Evolutionary conservation across 305 asterid species (phyloP).

Genomic region (Coffea humblotiana): DNA sequence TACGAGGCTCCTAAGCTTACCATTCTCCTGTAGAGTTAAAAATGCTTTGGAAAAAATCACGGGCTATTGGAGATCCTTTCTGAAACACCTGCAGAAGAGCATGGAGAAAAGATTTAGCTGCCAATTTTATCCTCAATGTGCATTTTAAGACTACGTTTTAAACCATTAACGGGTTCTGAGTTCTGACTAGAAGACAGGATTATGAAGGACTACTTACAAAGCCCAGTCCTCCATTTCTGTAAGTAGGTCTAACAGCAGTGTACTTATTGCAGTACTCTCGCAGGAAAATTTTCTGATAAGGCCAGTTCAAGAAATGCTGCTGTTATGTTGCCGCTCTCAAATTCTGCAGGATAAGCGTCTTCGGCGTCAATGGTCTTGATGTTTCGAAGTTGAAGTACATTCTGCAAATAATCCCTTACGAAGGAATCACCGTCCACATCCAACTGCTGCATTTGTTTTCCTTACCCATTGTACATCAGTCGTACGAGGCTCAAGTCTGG

Average conservation of each 20-base stretch:
- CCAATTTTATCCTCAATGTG: not conserved
- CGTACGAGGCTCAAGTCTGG: conserved; percentile 32
- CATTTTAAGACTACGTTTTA: not conserved
- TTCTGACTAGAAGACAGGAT: not conserved
- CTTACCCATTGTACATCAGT: conserved; percentile 27
- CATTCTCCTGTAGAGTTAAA: conserved; percentile 29
- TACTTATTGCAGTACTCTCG: conserved; percentile 31
- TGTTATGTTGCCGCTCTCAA: conserved; percentile 26
- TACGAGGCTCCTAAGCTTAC: conserved; percentile 22
- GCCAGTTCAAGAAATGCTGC: conserved; percentile 45
- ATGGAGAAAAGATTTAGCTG: not conserved
- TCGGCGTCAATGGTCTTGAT: conserved; percentile 23
- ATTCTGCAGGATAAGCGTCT: conserved; percentile 23
- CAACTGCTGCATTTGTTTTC: conserved; percentile 33
- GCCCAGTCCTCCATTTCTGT: conserved; percentile 46
- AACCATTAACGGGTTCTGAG: not conserved
- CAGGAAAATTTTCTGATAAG: conserved; percentile 36
- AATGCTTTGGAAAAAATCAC: conserved; percentile 40
- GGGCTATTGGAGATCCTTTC: conserved; percentile 40
- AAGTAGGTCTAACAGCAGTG: conserved; percentile 23
- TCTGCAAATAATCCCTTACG: conserved; percentile 26
- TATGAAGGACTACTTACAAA: conserved; percentile 22
- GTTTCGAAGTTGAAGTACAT: conserved; percentile 26
- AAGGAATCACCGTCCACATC: conserved; percentile 47
- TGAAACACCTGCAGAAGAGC: conserved; percentile 31